Conservation (phyloP, 371 early-diverging fungal genomes). For the Mortierella sp. region DNA sequence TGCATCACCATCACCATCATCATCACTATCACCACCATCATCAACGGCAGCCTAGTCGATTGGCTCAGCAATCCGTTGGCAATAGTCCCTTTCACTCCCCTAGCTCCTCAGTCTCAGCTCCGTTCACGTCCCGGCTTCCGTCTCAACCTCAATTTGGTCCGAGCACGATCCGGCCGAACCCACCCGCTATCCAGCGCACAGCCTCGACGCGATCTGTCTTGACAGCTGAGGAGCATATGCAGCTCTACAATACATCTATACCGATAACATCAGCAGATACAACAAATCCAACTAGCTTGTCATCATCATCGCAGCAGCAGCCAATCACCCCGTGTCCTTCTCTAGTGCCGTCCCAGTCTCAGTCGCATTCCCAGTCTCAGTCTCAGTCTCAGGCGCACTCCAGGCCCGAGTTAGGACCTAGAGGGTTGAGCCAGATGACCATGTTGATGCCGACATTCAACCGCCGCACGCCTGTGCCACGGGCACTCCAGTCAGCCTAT, state of each 20-base stretch:
- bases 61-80: neutral
- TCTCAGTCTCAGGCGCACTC: neutral
- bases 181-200: neutral
- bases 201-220: slow-evolving; percentile 7
- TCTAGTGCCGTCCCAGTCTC: too few relatives aligned
- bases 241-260: neutral
- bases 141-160: slow-evolving; percentile 26
- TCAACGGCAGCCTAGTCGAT: slow-evolving; percentile 9
- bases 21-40: neutral
- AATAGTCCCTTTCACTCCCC: slow-evolving; percentile 31
- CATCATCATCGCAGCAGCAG: neutral
- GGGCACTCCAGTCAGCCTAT: slow-evolving; percentile 32
- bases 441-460: neutral
- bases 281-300: neutral
- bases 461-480: slow-evolving; percentile 29
- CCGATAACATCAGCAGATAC: neutral
- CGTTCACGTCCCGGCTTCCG: slow-evolving; percentile 46
- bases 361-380: neutral
- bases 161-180: neutral
- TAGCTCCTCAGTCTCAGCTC: slow-evolving; percentile 33
- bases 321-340: too few relatives aligned
- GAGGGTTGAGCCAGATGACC: too few relatives aligned
- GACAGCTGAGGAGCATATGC: slow-evolving; percentile 30
- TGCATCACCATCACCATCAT: too few relatives aligned
- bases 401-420: too few relatives aligned